phyloP scores from a whole-genome alignment of 257 asterid species.

The Solanum tarijense region DNA sequence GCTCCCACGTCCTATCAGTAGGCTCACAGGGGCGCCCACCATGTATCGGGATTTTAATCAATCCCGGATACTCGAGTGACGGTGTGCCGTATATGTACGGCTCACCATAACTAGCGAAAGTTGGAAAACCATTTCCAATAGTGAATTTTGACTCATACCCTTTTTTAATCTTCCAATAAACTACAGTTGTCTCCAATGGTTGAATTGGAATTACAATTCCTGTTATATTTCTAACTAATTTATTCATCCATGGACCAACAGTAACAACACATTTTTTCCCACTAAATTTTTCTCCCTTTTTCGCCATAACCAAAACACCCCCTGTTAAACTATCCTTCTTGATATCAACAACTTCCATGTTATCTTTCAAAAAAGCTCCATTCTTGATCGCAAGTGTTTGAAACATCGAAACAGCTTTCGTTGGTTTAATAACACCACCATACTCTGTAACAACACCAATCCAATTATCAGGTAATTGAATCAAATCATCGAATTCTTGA shows the following conservation, averaged over 20 bases:
- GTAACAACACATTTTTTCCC: constrained; percentile 64
- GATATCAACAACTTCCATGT: constrained; percentile 30
- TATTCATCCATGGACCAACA: constrained; percentile 69
- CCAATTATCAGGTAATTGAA: constrained; percentile 57
- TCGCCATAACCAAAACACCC: constrained; percentile 31
- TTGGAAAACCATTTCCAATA: constrained; percentile 53
- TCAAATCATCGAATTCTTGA: constrained; percentile 30
- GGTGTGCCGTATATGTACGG: constrained; percentile 87
- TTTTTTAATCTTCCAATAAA: constrained; percentile 63
- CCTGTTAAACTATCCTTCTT: constrained; percentile 11
- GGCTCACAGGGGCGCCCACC: constrained; percentile 72
- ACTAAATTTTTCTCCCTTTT: constrained; percentile 12
- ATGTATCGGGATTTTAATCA: constrained; percentile 58
- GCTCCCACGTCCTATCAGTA: constrained; percentile 50
- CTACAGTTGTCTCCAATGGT: constrained; percentile 55
- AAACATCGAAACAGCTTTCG: constrained; percentile 88
- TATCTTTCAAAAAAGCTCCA: constrained; percentile 58
- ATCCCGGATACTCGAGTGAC: constrained; percentile 71
- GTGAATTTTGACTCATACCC: constrained; percentile 66
- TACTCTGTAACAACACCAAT: constrained; percentile 49
- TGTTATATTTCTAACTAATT: constrained; percentile 29
- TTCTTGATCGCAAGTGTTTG: constrained; percentile 60
- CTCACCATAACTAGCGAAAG: constrained; percentile 72
- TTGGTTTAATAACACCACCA: constrained; percentile 86
- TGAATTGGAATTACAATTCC: constrained; percentile 54